phyloP scores from a whole-genome alignment of 2,329 filamentous ascomycete species.

The Chrysoporthe austroafricana region DNA sequence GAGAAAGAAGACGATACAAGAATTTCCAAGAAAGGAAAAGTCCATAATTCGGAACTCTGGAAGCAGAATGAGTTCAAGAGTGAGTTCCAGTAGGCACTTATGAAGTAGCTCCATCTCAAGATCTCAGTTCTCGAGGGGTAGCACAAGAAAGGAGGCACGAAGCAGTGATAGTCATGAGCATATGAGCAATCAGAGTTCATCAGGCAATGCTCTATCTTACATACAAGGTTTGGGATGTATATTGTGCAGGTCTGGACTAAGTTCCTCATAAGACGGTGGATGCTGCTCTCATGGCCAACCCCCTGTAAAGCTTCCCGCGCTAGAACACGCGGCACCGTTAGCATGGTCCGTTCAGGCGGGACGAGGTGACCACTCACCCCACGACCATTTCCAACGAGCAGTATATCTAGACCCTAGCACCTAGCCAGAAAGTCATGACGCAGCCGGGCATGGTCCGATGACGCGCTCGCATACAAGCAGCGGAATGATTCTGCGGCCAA shows the following conservation, averaged over 20 bases:
- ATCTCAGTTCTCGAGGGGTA: not conserved
- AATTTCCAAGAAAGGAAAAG: not conserved
- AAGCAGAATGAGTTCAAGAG: not conserved
- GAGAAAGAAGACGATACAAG: not conserved
- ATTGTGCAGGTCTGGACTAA: not conserved
- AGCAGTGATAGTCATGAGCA: not conserved
- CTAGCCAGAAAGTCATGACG: conserved; percentile 25
- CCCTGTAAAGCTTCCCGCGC: not conserved
- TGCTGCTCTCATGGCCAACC: not conserved
- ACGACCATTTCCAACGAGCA: not conserved
- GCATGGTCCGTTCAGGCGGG: conserved; percentile 2
- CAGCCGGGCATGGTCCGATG: conserved; percentile 15
- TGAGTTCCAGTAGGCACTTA: not conserved
- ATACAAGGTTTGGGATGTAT: not conserved
- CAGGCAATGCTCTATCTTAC: not conserved
- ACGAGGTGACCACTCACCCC: conserved; percentile 10
- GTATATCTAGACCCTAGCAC: not conserved
- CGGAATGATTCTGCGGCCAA: conserved; percentile 20
- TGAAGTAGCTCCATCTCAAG: not conserved
- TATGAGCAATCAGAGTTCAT: not conserved
- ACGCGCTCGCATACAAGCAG: conserved; percentile 12
- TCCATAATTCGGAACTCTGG: not conserved
- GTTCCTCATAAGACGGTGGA: not conserved
- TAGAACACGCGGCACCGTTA: conserved; percentile 2
- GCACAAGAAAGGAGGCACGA: not conserved